phyloP scores from a whole-genome alignment of 176 grass and related monocot species.

The Oryza glaberrima region DNA sequence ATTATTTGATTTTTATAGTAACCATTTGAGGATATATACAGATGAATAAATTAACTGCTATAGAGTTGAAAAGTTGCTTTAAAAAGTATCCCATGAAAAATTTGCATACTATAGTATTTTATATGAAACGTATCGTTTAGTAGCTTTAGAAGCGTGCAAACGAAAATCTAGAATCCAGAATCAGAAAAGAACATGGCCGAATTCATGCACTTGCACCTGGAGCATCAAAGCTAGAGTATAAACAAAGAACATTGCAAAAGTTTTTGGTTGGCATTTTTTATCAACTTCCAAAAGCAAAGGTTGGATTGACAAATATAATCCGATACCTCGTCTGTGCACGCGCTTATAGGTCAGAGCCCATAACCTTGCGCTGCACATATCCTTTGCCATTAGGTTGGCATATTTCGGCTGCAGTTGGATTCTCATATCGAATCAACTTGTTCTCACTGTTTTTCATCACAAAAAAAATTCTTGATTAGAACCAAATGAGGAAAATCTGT shows the following conservation, averaged over 20 bases:
- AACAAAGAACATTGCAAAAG: constrained; percentile 12
- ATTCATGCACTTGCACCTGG: neutral
- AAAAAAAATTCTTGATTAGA: neutral
- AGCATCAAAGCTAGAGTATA: neutral
- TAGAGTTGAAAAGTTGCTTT: no score
- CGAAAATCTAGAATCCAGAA: no score
- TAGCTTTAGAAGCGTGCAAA: no score
- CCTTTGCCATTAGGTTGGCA: neutral
- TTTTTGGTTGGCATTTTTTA: constrained; percentile 3
- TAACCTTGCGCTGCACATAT: neutral
- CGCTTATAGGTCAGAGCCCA: neutral
- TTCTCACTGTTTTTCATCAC: neutral
- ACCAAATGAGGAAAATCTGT: neutral
- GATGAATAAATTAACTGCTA: no score
- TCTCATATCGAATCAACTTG: neutral
- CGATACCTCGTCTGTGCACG: constrained; percentile 20
- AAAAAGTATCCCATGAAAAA: no score
- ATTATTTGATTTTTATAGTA: no score
- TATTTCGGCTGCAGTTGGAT: neutral
- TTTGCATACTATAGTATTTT: no score
- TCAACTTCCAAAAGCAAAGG: neutral
- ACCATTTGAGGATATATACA: no score
- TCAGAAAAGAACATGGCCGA: neutral
- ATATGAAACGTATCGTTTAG: no score
- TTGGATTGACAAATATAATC: neutral